Percentiles rank a stretch among this genome's conserved stretches.
These are phyloP conservation scores for Aspergillus sp. DNA, from an alignment of 2,329 filamentous ascomycete species.

Conservation along the genomic window DNA sequence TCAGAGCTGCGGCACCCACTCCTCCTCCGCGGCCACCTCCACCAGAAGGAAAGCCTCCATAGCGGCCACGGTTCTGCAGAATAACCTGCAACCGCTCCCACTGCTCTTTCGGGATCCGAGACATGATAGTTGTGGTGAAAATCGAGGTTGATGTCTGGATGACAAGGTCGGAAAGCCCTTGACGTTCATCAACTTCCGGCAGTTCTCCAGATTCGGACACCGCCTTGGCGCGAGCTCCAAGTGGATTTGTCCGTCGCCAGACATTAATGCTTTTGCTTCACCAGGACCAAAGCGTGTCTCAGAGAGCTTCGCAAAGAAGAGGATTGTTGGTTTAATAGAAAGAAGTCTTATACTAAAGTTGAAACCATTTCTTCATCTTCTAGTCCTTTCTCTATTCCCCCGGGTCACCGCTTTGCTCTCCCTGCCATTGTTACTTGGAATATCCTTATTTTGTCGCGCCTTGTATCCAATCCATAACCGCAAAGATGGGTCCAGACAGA, in stretches of 20 bases:
- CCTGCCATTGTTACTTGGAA: not conserved
- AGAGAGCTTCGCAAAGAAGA: not conserved
- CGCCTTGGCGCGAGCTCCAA: constrained; percentile 16
- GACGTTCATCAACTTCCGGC: constrained; percentile 19
- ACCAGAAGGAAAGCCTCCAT: constrained; percentile 48
- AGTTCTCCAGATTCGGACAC: constrained; percentile 27
- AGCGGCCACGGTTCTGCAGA: constrained; percentile 53
- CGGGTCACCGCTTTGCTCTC: not conserved
- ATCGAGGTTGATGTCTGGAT: constrained; percentile 24
- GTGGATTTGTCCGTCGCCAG: not conserved
- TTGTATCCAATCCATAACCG: not conserved
- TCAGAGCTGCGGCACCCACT: constrained; percentile 53
- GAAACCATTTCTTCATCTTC: not conserved
- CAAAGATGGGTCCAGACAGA: constrained; percentile 45
- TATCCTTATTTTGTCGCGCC: not conserved
- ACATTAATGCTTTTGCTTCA: not conserved
- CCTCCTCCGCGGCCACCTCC: constrained; percentile 55
- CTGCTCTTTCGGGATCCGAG: constrained; percentile 63
- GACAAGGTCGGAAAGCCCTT: constrained; percentile 27
- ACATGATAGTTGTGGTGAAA: constrained; percentile 36
- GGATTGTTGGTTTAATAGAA: not conserved
- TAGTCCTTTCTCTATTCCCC: not conserved
- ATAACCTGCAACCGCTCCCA: constrained; percentile 66
- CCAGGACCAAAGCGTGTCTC: not conserved
- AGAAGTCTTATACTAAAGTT: not conserved